These are phyloP conservation scores for Lecanicillium sp. DNA, from an alignment of 2,329 filamentous ascomycete species.

Conservation along the genomic window DNA sequence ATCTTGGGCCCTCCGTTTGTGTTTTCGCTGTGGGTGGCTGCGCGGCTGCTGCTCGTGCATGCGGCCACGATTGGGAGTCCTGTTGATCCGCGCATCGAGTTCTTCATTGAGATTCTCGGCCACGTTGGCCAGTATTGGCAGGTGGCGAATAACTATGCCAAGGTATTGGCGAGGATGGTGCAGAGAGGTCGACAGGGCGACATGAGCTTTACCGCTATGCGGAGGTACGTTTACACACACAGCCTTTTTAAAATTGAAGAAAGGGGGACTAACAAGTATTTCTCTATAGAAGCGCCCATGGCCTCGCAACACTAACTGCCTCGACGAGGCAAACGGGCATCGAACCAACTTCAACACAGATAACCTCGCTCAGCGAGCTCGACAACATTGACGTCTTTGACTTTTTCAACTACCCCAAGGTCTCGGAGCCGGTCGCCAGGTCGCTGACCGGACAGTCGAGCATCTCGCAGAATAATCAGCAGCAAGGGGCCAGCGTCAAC, in stretches of 20 bases:
- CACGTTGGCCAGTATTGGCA: conserved; percentile 37
- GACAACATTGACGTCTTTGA: conserved; percentile 38
- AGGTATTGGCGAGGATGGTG: conserved; percentile 30
- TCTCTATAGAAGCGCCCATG: conserved; percentile 26
- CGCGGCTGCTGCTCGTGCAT: conserved; percentile 31
- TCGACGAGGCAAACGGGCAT: conserved; percentile 27
- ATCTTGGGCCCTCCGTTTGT: conserved; percentile 35
- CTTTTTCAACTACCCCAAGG: conserved; percentile 35
- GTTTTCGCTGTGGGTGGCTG: conserved; percentile 36
- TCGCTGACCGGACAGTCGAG: conserved; percentile 15
- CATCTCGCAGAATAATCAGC: conserved; percentile 15
- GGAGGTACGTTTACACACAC: conserved; percentile 22
- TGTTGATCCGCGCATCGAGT: conserved; percentile 31
- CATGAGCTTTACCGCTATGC: conserved; percentile 30
- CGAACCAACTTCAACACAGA: conserved; percentile 29
- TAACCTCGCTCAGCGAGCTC: conserved; percentile 30
- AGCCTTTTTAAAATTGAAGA: not conserved
- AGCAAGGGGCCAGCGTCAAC: conserved; percentile 14
- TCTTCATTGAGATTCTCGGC: conserved; percentile 33
- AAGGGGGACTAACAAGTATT: conserved; percentile 6
- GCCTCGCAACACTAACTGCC: conserved; percentile 28
- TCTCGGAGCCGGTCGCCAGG: conserved; percentile 14
- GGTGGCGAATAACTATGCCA: conserved; percentile 33
- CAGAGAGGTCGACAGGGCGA: conserved; percentile 27
- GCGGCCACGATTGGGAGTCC: conserved; percentile 28